A percentile compares a stretch with the other conserved stretches of the same genome.
Evolutionary conservation across 2,329 filamentous ascomycete species (phyloP).

Genomic region (Phyllosticta citriasiana): DNA sequence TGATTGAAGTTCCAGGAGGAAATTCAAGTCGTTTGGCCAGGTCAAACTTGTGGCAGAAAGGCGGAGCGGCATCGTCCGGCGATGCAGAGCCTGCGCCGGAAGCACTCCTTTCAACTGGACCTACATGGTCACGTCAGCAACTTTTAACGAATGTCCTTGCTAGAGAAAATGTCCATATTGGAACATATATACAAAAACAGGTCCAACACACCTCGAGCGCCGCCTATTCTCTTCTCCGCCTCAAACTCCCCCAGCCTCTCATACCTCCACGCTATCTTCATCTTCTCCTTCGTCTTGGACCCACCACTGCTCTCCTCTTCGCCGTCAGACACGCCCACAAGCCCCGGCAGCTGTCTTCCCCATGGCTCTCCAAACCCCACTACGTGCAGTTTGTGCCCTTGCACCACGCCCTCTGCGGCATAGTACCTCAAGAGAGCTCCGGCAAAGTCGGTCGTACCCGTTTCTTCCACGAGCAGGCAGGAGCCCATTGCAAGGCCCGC

Average conservation of each 20-base stretch:
- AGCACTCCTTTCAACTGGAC: constrained; percentile 4
- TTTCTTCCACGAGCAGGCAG: constrained; percentile 73
- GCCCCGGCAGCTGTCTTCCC: constrained; percentile 72
- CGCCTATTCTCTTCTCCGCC: constrained; percentile 32
- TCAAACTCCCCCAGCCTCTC: constrained; percentile 69
- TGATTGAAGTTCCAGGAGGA: constrained; percentile 30
- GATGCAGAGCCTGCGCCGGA: neutral
- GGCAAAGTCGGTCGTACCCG: constrained; percentile 87
- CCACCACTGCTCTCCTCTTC: constrained; percentile 27
- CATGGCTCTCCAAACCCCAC: constrained; percentile 71
- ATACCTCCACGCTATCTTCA: constrained; percentile 99
- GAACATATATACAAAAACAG: constrained; percentile 11
- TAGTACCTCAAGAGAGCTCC: constrained; percentile 78
- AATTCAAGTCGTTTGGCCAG: constrained; percentile 40
- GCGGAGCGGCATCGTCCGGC: constrained; percentile 14
- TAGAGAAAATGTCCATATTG: neutral
- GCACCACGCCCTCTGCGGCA: constrained; percentile 83
- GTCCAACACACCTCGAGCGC: constrained; percentile 49
- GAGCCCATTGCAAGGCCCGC: constrained; percentile 74
- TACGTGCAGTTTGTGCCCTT: constrained; percentile 81
- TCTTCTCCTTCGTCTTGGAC: constrained; percentile 52
- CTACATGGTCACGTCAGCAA: constrained; percentile 11
- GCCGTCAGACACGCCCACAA: constrained; percentile 42
- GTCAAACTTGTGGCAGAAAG: constrained; percentile 44
- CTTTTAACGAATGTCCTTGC: neutral